Conservation (phyloP, 169 alveolate species). For the Plasmodium billcollinsi region DNA sequence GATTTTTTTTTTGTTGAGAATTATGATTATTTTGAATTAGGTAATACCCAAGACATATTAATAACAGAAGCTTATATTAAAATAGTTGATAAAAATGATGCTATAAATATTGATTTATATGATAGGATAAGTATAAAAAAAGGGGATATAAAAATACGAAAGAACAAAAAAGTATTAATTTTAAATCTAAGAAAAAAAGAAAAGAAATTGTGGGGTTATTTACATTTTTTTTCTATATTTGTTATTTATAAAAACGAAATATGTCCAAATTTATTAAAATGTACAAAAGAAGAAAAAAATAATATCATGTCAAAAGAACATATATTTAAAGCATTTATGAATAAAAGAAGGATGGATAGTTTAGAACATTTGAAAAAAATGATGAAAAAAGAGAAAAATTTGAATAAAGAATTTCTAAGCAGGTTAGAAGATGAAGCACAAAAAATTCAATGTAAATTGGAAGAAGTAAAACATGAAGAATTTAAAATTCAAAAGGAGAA, state of each 20-base stretch:
- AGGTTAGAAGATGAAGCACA: slow-evolving; percentile 57
- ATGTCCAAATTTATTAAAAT: slow-evolving; percentile 56
- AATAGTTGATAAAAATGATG: slow-evolving; percentile 32
- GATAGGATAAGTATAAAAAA: slow-evolving; percentile 45
- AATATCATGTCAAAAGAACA: slow-evolving; percentile 34
- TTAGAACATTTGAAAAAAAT: slow-evolving; percentile 38
- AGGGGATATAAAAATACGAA: slow-evolving; percentile 25
- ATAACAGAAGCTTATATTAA: slow-evolving; percentile 50
- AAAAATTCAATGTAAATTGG: slow-evolving; percentile 35
- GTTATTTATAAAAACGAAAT: slow-evolving; percentile 32
- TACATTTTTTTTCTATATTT: slow-evolving; percentile 41
- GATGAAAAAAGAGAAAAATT: slow-evolving; percentile 12
- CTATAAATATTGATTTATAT: slow-evolving; percentile 40
- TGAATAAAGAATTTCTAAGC: slow-evolving; percentile 21
- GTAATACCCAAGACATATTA: slow-evolving; percentile 16
- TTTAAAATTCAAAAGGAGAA: slow-evolving; percentile 27
- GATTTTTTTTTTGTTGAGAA: slow-evolving; percentile 1
- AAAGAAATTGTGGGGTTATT: slow-evolving; percentile 69
- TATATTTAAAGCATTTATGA: slow-evolving; percentile 47
- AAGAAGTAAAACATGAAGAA: slow-evolving; percentile 32
- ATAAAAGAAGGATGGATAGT: slow-evolving; percentile 50
- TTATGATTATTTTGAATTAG: slow-evolving; percentile 6
- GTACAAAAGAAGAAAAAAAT: slow-evolving; percentile 64
- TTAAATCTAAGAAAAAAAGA: slow-evolving; percentile 55
- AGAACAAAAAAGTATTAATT: slow-evolving; percentile 11